Conservation (phyloP, 345 rosid genomes). For the Kernera saxatilis region DNA sequence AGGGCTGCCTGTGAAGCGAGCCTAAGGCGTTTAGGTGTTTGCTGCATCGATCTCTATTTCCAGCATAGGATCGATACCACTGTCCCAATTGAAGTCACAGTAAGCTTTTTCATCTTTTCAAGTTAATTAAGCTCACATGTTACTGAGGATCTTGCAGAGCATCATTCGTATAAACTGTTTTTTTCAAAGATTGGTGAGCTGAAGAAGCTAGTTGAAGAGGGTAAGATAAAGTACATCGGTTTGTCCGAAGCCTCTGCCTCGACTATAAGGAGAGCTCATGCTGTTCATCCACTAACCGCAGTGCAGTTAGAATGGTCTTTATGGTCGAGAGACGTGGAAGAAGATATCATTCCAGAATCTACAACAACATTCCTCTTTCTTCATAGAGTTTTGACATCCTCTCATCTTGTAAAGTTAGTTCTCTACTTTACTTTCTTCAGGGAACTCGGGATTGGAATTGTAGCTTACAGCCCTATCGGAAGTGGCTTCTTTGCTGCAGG, state of each 20-base stretch:
- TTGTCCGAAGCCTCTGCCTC: conserved; percentile 69
- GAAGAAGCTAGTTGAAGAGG: conserved; percentile 59
- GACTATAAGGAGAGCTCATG: conserved; percentile 62
- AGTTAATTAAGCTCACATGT: too few species aligned
- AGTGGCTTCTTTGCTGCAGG: conserved; percentile 54
- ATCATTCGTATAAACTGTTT: too few species aligned
- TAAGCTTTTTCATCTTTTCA: too few species aligned
- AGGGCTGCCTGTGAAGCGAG: too few species aligned
- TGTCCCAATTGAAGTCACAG: conserved; percentile 51
- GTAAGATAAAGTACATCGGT: conserved; percentile 58
- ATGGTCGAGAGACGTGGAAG: conserved; percentile 65
- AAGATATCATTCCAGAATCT: conserved; percentile 38
- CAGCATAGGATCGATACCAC: conserved; percentile 45
- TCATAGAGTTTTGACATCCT: not conserved
- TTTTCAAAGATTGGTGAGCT: conserved; percentile 41
- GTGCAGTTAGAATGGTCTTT: conserved; percentile 66
- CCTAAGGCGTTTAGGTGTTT: conserved; percentile 43
- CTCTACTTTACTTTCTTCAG: conserved; percentile 17
- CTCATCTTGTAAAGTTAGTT: not conserved
- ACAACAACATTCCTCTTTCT: not conserved
- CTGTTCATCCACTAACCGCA: conserved; percentile 55
- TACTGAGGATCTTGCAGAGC: too few species aligned
- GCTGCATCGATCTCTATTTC: conserved; percentile 49
- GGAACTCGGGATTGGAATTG: conserved; percentile 72
- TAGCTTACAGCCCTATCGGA: conserved; percentile 61